Base-by-base conservation (phyloP, 2,329 filamentous ascomycete species). In the Dendryphion nanum region DNA sequence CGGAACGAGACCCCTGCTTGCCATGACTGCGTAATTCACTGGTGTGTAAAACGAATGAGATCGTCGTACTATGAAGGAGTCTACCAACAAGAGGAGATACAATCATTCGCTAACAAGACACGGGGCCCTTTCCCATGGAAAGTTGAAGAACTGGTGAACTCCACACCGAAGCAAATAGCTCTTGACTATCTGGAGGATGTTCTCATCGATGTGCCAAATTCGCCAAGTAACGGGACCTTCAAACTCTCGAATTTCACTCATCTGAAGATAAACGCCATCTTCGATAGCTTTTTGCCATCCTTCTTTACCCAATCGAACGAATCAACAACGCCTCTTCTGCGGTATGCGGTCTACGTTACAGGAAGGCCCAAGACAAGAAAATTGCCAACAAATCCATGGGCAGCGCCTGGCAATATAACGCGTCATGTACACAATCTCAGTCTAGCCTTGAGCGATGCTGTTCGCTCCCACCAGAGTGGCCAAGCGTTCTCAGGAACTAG, bases 11-110 rank as follows among this genome's bases (percentile, higher is more conserved):
- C 20, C 2, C 44, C 47, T 16, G 16, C 16, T 24, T 36, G 38
- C 7, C 18, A 33, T 2, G 47, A 50, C 30, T 50, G 47, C 30
- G 24, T 50, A 7, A 23, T 50, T 3, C 33, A 38, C 7, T 52
- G 40, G 41, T 52, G 49, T 30, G 42, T 50, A 8, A 44, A 50
- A 20, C 46, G 35, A 2, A 48, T 53, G 12, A 17, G 35, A 16
- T 49, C 46, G 4, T 44, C 44, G 1, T 51, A 43, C 28, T 7
- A 39, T 8, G 6, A 30, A 4, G 48, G 32, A 2, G 32, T 21
- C 4, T 50, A 51, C 32, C 35, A 20, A 2, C 47, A 53, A 36
- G 35, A 37, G 6, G 33, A 49, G 14, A 30, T 35, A 10, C 31
- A 40, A 7, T 28, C 30, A 10, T 46, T 47, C 40, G 30, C 33